Base-by-base conservation (phyloP, 2,329 filamentous ascomycete genomes). In the Colletotrichum acutatum region DNA sequence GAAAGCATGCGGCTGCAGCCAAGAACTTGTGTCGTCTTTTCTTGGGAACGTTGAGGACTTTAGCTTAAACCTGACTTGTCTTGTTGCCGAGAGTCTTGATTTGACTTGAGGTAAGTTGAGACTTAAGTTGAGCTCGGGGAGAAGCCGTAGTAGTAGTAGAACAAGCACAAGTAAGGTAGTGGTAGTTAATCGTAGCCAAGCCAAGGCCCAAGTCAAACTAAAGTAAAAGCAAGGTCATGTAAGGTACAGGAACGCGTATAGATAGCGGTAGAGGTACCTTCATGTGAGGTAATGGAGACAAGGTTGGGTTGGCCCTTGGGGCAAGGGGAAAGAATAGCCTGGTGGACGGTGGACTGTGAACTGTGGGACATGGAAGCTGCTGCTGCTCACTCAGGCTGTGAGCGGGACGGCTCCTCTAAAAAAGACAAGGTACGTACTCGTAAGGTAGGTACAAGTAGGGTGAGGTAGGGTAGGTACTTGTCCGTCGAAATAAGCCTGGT, bases 391-490 rank as follows among this genome's bases (percentile, higher is more conserved):
- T 42, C 37, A 42, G 37, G 42, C 42, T n/a, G 42, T 49, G 42
- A 19, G 42, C 42, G 42, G 42, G 37, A 42, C 37, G 42, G 24
- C n/a, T 56, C 34, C 34, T 62, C 49, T 22, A 42, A 56, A 49
- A 69, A 68, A 53, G 60, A 22, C 46, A 22, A 16, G 60, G 19
- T 57, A 70, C 58, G 66, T 65, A 70, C 32, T 34, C 32, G 32
- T 34, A 34, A 34, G 32, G 32, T 11, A 34, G 32, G 32, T 34
- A 34, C n/a, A 34, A 11, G 59, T 34, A 12, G 12, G 32, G 32
- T 12, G 12, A 34, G 32, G 32, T 34, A 34, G 32, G 32, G 32
- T 34, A 34, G 32, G 32, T 34, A 34, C 32, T 34, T 5, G 42
- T 49, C 42, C 19, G 42, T 49, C 42, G 42, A 49, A 22, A 22